Percentiles rank a stretch among this genome's conserved stretches.
phyloP scores from a whole-genome alignment of 305 asterid species.

The Solanum hybrid region DNA sequence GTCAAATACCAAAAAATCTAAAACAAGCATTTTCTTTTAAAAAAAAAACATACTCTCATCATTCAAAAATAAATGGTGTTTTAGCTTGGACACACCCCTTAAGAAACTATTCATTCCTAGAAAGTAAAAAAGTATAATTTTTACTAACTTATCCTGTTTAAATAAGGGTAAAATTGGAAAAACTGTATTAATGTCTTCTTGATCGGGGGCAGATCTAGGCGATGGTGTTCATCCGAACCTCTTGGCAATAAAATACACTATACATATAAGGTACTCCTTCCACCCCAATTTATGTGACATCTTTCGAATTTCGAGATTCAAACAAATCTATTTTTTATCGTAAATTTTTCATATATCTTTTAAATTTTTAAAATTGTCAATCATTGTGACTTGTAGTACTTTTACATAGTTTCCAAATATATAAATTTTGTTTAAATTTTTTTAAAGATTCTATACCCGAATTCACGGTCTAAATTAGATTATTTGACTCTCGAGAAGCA shows the following conservation, averaged over 20 bases:
- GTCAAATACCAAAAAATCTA: neutral
- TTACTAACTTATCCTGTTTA: neutral
- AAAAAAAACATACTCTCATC: neutral
- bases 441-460: too few species aligned
- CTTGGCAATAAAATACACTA: neutral
- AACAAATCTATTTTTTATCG: too few species aligned
- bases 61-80: neutral
- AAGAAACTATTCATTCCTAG: neutral
- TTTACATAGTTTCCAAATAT: too few species aligned
- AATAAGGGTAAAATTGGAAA: neutral
- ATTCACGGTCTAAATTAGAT: neutral
- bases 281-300: neutral
- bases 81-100: neutral
- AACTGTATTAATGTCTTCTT: neutral
- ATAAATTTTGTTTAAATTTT: too few species aligned
- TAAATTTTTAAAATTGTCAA: too few species aligned
- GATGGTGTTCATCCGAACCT: neutral
- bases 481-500: neutral
- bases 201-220: neutral
- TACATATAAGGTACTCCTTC: neutral
- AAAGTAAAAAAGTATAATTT: neutral
- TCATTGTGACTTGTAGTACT: neutral
- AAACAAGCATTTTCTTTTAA: neutral
- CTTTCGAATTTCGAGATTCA: neutral
- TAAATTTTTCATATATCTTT: too few species aligned